phyloP scores from a whole-genome alignment of 345 rosid genomes.

The Eucalyptus curtisii region DNA sequence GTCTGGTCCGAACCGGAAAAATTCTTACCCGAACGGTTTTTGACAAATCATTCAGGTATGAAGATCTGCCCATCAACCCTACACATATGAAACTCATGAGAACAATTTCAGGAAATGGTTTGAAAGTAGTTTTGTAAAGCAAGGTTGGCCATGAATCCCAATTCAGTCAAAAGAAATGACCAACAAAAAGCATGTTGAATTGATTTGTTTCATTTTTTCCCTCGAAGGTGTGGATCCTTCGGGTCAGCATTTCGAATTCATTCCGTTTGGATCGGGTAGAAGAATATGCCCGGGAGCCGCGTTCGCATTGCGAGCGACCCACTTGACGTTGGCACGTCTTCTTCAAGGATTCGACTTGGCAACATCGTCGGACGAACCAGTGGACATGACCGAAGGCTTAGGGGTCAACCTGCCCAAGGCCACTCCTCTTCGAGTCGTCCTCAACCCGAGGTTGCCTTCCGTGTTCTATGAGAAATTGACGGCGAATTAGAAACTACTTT shows the following conservation, averaged over 20 bases:
- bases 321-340: not conserved
- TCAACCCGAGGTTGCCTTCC: not conserved
- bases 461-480: not conserved
- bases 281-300: not conserved
- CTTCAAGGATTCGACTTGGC: not conserved
- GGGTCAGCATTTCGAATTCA: not conserved
- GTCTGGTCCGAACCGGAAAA: slow-evolving; percentile 14
- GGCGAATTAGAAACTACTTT: not conserved
- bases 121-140: not conserved
- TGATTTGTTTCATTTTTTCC: not conserved
- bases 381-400: not conserved
- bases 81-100: not conserved
- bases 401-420: not conserved
- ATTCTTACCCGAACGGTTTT: slow-evolving; percentile 14
- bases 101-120: not conserved
- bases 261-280: not conserved
- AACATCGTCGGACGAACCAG: not conserved
- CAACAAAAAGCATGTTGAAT: not conserved
- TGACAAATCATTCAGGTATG: not conserved
- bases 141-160: not conserved
- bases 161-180: not conserved
- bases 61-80: not conserved
- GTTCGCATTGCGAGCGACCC: not conserved
- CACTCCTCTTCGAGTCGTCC: not conserved
- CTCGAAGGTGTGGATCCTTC: not conserved